Evolutionary conservation across 345 rosid species (phyloP).

Genomic region (Mercurialis annua): DNA sequence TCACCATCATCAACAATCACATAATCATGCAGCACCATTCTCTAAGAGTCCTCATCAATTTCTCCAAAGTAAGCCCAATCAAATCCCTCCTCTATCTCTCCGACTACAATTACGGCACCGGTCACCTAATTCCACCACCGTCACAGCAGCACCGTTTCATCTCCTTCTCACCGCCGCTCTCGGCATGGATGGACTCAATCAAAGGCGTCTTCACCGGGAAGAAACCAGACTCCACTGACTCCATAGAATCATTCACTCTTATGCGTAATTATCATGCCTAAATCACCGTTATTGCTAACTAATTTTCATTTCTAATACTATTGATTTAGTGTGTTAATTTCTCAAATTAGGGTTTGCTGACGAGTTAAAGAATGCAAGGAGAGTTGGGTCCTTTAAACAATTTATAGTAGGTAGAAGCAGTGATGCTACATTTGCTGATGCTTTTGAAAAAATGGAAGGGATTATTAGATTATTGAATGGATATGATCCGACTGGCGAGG

Average conservation of each 20-base stretch:
- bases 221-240: slow-evolving; percentile 39
- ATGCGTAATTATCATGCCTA: slow-evolving; percentile 43
- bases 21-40: slow-evolving; percentile 13
- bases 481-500: slow-evolving; percentile 80
- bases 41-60: neutral
- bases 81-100: slow-evolving; percentile 4
- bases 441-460: slow-evolving; percentile 82
- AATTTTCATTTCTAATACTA: neutral
- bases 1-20: neutral
- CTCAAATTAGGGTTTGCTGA: slow-evolving; percentile 80
- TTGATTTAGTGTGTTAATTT: neutral
- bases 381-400: slow-evolving; percentile 66
- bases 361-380: slow-evolving; percentile 66
- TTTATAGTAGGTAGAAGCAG: slow-evolving; percentile 84
- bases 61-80: slow-evolving; percentile 3
- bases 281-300: neutral
- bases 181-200: slow-evolving; percentile 81
- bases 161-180: slow-evolving; percentile 43
- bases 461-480: slow-evolving; percentile 68
- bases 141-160: slow-evolving; percentile 54
- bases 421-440: slow-evolving; percentile 69
- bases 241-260: slow-evolving; percentile 64
- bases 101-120: slow-evolving; percentile 2
- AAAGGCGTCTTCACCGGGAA: slow-evolving; percentile 82
- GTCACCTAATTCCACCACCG: slow-evolving; percentile 29